Evolutionary conservation across 192 early-diverging fungal genomes (phyloP), one percentile per base, ranked within the genome.

Genomic region (Entomortierella chlamydospora): DNA sequence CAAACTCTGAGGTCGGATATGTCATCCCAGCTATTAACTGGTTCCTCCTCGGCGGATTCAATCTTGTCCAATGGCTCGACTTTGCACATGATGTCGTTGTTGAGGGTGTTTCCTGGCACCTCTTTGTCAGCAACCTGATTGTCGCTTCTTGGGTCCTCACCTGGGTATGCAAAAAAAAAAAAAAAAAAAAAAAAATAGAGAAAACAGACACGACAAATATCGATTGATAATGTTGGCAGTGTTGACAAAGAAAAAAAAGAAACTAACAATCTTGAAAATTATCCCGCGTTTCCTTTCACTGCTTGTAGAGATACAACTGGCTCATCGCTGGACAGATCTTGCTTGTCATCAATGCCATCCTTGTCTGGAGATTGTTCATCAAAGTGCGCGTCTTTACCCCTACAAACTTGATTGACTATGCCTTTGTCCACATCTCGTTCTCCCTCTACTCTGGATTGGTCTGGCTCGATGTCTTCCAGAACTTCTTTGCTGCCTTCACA

Each of bases 401-500:
- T 8, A 79, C 76, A 25, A 79, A 64, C 62, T 6, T 79, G 26
- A 1, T 70, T 23, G 76, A 79, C 30, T 70, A 64, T 47, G 57
- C 56, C 30, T 79, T 70, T 45, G 57, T 79, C 31, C 68, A 79
- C 26, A 42, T 79, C 22, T 64, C 76, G 29, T 79, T 79, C 63
- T 79, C 76, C 22, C 43, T 79, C 42, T 79, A 79, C 57, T 61
- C 61, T 11, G 76, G 67, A 41, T 64, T 79, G 42, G 68, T 70
- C 30, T 79, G 68, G 76, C 63, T 79, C 18, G 76, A 79, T 51
- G 76, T 70, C 43, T 66, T 79, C 47, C 76, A 79, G 22, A 79
- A 79, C 68, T 70, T 79, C 45, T 79, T 79, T 57, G 68, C 76
- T 9, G 76, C 76, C 25, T 79, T 79, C 57, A 79, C 76, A 11